Conservation (phyloP, 495 filamentous ascomycete species). For the Mycothermus thermophilus region DNA sequence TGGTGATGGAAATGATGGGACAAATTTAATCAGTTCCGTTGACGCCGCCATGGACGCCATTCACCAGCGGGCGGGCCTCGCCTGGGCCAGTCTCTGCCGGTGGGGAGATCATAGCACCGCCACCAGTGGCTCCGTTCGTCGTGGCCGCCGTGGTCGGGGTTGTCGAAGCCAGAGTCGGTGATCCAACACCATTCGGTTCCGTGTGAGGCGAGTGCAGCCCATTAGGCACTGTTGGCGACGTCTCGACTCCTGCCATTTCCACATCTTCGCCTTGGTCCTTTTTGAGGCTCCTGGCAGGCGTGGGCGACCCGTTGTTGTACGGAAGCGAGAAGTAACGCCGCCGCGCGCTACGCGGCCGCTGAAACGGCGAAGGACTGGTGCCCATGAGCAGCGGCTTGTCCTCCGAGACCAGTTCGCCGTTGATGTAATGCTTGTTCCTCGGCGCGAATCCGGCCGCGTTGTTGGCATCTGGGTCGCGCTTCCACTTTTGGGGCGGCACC, state of each 20-base stretch:
- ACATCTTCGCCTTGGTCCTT: conserved; percentile 32
- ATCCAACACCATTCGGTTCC: conserved; percentile 10
- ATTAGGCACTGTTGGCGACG: conserved; percentile 19
- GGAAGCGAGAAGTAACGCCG: no score
- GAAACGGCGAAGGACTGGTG: conserved; percentile 32
- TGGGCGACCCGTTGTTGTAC: no score
- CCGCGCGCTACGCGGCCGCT: conserved; percentile 29
- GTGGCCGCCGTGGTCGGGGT: conserved; percentile 3
- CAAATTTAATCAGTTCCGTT: conserved; percentile 7
- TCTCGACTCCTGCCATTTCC: conserved; percentile 16
- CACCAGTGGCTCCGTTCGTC: conserved; percentile 8
- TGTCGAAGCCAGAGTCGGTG: conserved; percentile 7
- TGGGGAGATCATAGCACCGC: conserved; percentile 18
- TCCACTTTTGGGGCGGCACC: conserved; percentile 34
- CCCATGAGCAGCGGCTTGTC: conserved; percentile 20
- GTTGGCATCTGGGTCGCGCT: conserved; percentile 33
- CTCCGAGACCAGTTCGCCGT: conserved; percentile 32
- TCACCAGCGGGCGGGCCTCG: conserved; percentile 16
- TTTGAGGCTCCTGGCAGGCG: conserved; percentile 31
- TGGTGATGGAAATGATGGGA: no score
- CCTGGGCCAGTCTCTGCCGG: conserved; percentile 18
- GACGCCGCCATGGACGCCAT: conserved; percentile 14
- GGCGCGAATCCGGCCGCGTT: conserved; percentile 28
- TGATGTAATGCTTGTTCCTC: conserved; percentile 33
- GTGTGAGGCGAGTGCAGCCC: conserved; percentile 21